phyloP scores from a whole-genome alignment of 2,329 filamentous ascomycete genomes.

The Seiridium cupressi region DNA sequence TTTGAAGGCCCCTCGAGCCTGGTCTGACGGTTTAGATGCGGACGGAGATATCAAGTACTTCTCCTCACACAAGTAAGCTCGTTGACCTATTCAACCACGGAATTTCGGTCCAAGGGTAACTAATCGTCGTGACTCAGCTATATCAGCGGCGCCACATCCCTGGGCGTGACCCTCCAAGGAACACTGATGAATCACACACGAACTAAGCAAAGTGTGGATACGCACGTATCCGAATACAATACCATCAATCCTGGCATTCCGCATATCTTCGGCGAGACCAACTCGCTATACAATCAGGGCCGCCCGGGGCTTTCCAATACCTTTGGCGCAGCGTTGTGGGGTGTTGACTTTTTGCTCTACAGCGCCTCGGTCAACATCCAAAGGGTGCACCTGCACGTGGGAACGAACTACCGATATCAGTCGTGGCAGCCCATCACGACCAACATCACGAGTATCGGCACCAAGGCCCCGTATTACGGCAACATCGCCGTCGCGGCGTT shows the following conservation, averaged over 20 bases:
- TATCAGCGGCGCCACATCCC: constrained; percentile 57
- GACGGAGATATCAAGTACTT: constrained; percentile 50
- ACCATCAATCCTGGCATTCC: constrained; percentile 41
- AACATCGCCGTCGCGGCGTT: constrained; percentile 58
- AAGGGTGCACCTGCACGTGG: constrained; percentile 63
- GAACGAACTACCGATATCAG: constrained; percentile 60
- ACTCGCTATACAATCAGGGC: constrained; percentile 62
- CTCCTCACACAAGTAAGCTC: constrained; percentile 57
- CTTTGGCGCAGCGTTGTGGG: constrained; percentile 66
- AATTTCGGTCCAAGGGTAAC: neutral
- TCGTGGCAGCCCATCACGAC: constrained; percentile 60
- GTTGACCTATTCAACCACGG: too few relatives aligned
- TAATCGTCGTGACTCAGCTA: constrained; percentile 41
- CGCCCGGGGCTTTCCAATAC: constrained; percentile 60
- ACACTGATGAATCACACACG: constrained; percentile 64
- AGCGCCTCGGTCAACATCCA: constrained; percentile 53
- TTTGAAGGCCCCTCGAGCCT: constrained; percentile 48
- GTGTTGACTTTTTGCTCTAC: constrained; percentile 60
- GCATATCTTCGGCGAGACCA: constrained; percentile 60
- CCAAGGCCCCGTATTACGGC: constrained; percentile 64
- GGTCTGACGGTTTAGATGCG: constrained; percentile 50
- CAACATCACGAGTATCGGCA: constrained; percentile 46
- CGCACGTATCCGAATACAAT: constrained; percentile 46
- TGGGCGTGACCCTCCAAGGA: constrained; percentile 59
- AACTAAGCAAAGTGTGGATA: constrained; percentile 45